Evolutionary conservation across 306 rosid species (phyloP), one percentile per base, ranked within the genome.

Genomic region (Ormosia semicastrata): DNA sequence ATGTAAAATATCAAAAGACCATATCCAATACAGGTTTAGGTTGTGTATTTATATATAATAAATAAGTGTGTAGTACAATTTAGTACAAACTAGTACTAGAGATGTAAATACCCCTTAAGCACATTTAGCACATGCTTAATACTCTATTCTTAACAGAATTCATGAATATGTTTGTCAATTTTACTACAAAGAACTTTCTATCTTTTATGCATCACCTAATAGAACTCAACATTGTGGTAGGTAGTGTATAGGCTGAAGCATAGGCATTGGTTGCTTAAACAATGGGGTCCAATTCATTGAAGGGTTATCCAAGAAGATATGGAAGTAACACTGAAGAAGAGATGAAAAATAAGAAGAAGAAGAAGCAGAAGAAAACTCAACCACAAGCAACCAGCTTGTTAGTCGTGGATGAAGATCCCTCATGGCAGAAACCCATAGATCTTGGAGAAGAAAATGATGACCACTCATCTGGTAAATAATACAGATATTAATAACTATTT

Each of bases 341-440:
- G 18, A 85, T 82, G 76, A 87, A 86, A 50, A 82, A 50, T 59
- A 87, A 84, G 83, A 88, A 77, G 84, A 83, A 79, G 73, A 79
- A 80, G 82, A 68, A 58, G 57, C 78, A 88, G 83, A 81, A 73
- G 79, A 84, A 56, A 80, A 58, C 59, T 71, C 89, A 83, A 54
- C 82, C 88, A 6, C 90, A 85, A 57, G 83, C 90, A 36, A 53
- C 73, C 14, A 90, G 98, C 18, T 85, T 93, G 81, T 73, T 89
- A 34, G 92, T 95, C 10, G 92, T 93, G 66, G 94, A 95, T 68
- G 92, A 91, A 83, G 98, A 95, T 39, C 98, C 98, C n/a, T 71
- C 86, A 32, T 95, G 96, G 98, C 94, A 89, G 84, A 95, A 91
- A 75, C 94, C 95, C 9, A 43, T 95, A n/a, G 87, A 87, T 63